These are phyloP conservation scores for Fusarium nygamai DNA, from an alignment of 2,329 filamentous ascomycete genomes.

Conservation along the genomic window DNA sequence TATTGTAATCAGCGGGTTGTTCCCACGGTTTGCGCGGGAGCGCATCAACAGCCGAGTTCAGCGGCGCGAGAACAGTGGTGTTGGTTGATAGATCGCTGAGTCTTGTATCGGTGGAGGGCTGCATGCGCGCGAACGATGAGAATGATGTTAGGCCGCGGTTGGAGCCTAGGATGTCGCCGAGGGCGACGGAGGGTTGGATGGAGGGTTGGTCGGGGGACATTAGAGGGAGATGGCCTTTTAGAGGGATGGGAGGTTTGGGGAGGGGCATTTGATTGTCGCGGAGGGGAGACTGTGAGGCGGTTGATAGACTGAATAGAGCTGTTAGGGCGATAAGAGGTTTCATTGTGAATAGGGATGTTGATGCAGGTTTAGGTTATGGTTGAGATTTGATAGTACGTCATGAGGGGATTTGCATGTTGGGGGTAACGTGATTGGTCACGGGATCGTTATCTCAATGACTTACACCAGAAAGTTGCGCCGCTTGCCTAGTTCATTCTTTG, in stretches of 20 bases:
- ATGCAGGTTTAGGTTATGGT: not conserved
- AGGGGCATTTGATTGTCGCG: not conserved
- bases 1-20: constrained; percentile 75
- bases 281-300: constrained; percentile 20
- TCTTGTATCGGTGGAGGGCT: constrained; percentile 73
- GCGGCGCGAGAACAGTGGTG: constrained; percentile 86
- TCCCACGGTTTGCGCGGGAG: constrained; percentile 91
- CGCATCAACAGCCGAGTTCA: constrained; percentile 81
- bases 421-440: constrained; percentile 32
- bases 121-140: constrained; percentile 80
- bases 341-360: constrained; percentile 24
- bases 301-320: constrained; percentile 24
- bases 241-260: constrained; percentile 7
- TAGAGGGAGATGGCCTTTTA: constrained; percentile 40
- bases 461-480: not conserved
- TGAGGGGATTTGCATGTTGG: constrained; percentile 8
- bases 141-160: constrained; percentile 86
- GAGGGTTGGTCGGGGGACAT: constrained; percentile 42
- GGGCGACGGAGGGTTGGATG: constrained; percentile 65
- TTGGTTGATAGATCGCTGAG: constrained; percentile 74
- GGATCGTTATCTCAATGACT: not conserved
- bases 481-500: not conserved
- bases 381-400: constrained; percentile 26
- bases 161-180: constrained; percentile 86
- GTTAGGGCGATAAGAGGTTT: constrained; percentile 33